Evolutionary conservation across 257 asterid genomes (phyloP).

Genomic region (Orobanche coerulescens): DNA sequence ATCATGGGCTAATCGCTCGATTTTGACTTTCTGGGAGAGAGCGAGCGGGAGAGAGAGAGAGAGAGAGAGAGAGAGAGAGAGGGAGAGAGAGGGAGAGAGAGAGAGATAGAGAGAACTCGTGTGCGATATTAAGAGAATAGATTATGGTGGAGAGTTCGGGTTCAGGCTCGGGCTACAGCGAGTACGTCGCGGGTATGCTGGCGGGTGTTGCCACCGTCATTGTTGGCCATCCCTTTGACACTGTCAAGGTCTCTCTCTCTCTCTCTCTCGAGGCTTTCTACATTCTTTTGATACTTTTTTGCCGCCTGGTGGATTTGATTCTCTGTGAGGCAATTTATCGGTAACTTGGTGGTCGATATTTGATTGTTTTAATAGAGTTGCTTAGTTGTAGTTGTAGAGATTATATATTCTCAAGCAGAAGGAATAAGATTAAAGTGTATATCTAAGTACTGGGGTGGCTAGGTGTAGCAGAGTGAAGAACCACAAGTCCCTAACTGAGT

Average conservation of each 20-base stretch:
- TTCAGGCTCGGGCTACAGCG: constrained; percentile 55
- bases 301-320: background rate
- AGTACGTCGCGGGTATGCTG: constrained; percentile 74
- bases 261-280: background rate
- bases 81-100: background rate
- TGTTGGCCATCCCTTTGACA: constrained; percentile 92
- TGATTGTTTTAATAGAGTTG: background rate
- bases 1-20: constrained; percentile 3
- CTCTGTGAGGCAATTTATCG: background rate
- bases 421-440: constrained; percentile 1
- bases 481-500: background rate
- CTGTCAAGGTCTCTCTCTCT: constrained; percentile 62
- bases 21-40: constrained; percentile 19
- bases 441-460: background rate
- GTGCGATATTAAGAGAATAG: constrained; percentile 16
- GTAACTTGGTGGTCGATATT: background rate
- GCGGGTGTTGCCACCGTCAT: constrained; percentile 86
- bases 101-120: background rate
- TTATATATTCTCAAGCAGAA: background rate
- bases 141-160: constrained; percentile 42
- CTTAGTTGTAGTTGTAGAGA: background rate
- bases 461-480: background rate
- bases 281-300: background rate
- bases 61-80: background rate
- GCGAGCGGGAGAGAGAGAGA: background rate